Evolutionary conservation across 768 basidiomycete species (phyloP), one percentile per base, ranked within the genome.

Genomic region (Kwoniella shandongensis): DNA sequence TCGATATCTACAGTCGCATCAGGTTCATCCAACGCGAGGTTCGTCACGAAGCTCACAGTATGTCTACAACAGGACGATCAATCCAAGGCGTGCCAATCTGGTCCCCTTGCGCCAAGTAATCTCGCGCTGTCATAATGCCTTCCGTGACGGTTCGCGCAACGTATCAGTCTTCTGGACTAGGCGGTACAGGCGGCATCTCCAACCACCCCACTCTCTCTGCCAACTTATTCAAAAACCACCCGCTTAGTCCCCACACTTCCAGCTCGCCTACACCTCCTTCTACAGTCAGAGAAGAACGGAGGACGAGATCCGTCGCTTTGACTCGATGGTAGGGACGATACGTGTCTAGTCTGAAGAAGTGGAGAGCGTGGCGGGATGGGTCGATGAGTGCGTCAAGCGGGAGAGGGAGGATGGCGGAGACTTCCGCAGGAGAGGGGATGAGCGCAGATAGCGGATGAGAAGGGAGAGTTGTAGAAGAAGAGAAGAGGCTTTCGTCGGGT

Each of bases 201-300:
- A 64, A 57, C 61, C 63, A 67, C 15, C 70, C 67, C 13, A 67
- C 44, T 42, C 54, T 51, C 44, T 58, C 50, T 10, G 67, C 59
- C 49, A 75, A 54, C 12, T 61, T 54, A 44, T 73, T 70, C 18
- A 75, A 51, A 38, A 73, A 68, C 74, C 74, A 75, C 17, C 69
- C 74, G 23, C 66, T 70, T 52, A 75, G 40, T 0, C 74, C 74
- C 74, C 74, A 75, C 0, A 75, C 57, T 51, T 75, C 68, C 48
- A 75, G 49, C 25, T 38, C 47, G 18, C 32, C 26, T 22, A 30
- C 52, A 17, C 45, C 40, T 3, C 27, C 13, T 32, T 29, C 35
- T 51, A 8, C 32, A 20, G 36, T 45, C 26, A 15, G 27, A 32
- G 35, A 30, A 35, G 27, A 30, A 12, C 35, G 45, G 10, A 53